phyloP scores from a whole-genome alignment of 257 asterid genomes.

The Galeopsis tetrahit region DNA sequence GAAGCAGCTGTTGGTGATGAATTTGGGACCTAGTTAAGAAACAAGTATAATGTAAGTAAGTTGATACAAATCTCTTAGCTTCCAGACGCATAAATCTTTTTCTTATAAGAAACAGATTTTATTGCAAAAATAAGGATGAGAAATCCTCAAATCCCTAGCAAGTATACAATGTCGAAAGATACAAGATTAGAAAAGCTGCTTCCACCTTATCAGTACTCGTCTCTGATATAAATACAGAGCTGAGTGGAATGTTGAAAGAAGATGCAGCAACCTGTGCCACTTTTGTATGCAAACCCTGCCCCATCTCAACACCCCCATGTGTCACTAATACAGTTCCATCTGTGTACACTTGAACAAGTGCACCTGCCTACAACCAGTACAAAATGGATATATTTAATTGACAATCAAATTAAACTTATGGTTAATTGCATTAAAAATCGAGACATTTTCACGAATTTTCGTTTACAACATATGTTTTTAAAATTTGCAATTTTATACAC shows the following conservation, averaged over 20 bases:
- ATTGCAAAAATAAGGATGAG: no score
- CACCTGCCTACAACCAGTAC: slow-evolving; percentile 76
- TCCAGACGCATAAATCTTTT: slow-evolving; percentile 28
- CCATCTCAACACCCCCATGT: slow-evolving; percentile 99
- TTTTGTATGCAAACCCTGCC: slow-evolving; percentile 98
- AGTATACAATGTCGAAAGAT: no score
- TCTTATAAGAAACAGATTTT: no score
- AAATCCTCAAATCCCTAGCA: no score
- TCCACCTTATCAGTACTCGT: slow-evolving; percentile 97
- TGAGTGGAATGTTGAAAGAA: slow-evolving; percentile 80
- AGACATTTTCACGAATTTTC: no score
- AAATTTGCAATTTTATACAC: no score
- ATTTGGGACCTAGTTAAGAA: slow-evolving; percentile 75
- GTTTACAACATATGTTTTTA: no score
- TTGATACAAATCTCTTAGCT: neutral
- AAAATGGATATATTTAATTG: slow-evolving; percentile 23
- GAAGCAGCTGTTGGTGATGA: slow-evolving; percentile 99
- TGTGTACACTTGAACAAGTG: slow-evolving; percentile 95
- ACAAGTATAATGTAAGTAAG: slow-evolving; percentile 16
- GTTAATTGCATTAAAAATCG: no score
- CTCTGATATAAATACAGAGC: slow-evolving; percentile 90
- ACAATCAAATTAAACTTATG: slow-evolving; percentile 12
- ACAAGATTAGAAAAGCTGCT: neutral
- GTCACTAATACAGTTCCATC: slow-evolving; percentile 98
- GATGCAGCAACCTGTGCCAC: slow-evolving; percentile 98